A percentile compares a stretch with the other conserved stretches of the same genome.
Conservation (phyloP, 345 rosid species). For the Euclidium syriacum region DNA sequence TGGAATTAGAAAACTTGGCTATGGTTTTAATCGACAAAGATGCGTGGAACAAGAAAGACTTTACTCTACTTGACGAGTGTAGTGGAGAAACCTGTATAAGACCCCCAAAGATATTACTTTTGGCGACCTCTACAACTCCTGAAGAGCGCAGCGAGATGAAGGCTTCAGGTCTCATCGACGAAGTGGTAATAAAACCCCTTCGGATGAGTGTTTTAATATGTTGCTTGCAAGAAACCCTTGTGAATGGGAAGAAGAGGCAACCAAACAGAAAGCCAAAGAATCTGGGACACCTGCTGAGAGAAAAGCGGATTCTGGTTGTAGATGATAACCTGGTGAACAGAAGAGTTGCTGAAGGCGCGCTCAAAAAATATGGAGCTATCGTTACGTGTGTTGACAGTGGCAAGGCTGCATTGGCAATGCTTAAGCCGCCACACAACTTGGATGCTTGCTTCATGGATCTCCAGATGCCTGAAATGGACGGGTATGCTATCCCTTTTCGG, state of each 20-base stretch:
- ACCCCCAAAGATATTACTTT: constrained; percentile 20
- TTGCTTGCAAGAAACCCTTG: constrained; percentile 73
- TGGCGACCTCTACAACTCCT: constrained; percentile 32
- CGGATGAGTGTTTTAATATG: constrained; percentile 53
- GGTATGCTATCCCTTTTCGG: constrained; percentile 44
- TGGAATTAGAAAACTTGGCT: constrained; percentile 30
- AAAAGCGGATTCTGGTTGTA: constrained; percentile 70
- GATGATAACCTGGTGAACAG: constrained; percentile 87
- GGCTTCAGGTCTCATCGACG: constrained; percentile 49
- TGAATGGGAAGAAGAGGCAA: constrained; percentile 49
- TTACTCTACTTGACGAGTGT: constrained; percentile 22
- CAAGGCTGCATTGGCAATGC: constrained; percentile 55
- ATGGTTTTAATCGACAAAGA: constrained; percentile 76
- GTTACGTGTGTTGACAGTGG: constrained; percentile 86
- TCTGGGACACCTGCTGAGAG: constrained; percentile 56
- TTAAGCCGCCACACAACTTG: constrained; percentile 75
- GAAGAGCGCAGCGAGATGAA: constrained; percentile 46
- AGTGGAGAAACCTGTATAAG: constrained; percentile 18
- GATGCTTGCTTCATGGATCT: constrained; percentile 97
- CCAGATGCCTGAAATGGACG: constrained; percentile 98
- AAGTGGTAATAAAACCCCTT: constrained; percentile 61
- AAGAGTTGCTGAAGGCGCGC: constrained; percentile 89
- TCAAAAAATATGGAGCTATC: constrained; percentile 71
- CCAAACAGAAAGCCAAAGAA: constrained; percentile 32
- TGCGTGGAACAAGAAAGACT: constrained; percentile 54